Percentiles rank a stretch among this genome's conserved stretches.
Evolutionary conservation across 2,329 filamentous ascomycete species (phyloP).

Genomic region (Colletotrichum filicis): DNA sequence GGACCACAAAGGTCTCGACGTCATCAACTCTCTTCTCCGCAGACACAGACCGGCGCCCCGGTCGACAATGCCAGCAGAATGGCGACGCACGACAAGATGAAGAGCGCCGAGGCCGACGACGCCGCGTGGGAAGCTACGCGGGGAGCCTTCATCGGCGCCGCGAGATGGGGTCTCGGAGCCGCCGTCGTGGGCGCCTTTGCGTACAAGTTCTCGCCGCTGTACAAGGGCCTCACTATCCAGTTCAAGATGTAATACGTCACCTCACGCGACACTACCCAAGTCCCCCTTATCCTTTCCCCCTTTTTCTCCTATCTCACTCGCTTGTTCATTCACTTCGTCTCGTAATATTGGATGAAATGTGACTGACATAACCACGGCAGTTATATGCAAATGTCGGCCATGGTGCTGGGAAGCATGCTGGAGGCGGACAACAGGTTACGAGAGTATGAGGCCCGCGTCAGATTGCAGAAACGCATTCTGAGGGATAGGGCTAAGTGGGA

Average conservation of each 20-base stretch:
- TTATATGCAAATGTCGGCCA: slow-evolving; percentile 86
- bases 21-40: slow-evolving; percentile 16
- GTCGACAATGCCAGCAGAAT: slow-evolving; percentile 44
- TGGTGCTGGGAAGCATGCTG: slow-evolving; percentile 82
- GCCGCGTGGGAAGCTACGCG: slow-evolving; percentile 78
- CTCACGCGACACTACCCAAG: not conserved
- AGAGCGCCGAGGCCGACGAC: slow-evolving; percentile 73
- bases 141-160: slow-evolving; percentile 74
- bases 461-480: slow-evolving; percentile 71
- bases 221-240: slow-evolving; percentile 77
- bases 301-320: too few relatives aligned
- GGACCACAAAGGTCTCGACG: slow-evolving; percentile 14
- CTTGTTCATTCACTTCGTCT: not conserved
- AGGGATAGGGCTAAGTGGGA: slow-evolving; percentile 77
- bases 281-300: not conserved
- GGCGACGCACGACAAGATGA: slow-evolving; percentile 66
- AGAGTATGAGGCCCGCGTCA: slow-evolving; percentile 72
- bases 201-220: slow-evolving; percentile 75
- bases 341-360: not conserved
- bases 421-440: slow-evolving; percentile 78
- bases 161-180: slow-evolving; percentile 78
- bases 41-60: not conserved
- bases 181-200: slow-evolving; percentile 71
- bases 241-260: slow-evolving; percentile 76
- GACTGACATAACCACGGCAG: slow-evolving; percentile 52